These are phyloP conservation scores for Anthracocystis setariae DNA, from an alignment of 1,284 basidiomycete species.

Conservation along the genomic window DNA sequence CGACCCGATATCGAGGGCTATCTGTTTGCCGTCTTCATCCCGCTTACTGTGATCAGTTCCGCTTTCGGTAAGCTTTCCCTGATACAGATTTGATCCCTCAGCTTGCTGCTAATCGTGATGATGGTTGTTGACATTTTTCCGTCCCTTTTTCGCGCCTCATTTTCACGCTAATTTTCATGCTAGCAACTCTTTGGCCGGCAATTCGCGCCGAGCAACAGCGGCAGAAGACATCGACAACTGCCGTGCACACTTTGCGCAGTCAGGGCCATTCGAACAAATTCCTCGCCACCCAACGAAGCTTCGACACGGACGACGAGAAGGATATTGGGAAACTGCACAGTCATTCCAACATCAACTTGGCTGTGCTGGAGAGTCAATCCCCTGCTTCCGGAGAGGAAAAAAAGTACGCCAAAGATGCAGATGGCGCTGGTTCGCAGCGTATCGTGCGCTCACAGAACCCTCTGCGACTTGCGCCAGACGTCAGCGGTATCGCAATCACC, in stretches of 20 bases:
- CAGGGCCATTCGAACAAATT: constrained; percentile 24
- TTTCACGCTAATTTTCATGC: background rate
- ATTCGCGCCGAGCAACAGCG: constrained; percentile 26
- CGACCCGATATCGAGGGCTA: constrained; percentile 29
- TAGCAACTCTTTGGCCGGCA: constrained; percentile 33
- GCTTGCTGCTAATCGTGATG: too few species aligned
- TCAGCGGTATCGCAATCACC: constrained; percentile 26
- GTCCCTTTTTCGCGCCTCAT: background rate
- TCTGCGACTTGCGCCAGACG: constrained; percentile 20
- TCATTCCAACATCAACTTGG: constrained; percentile 14
- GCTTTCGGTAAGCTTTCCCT: constrained; percentile 27
- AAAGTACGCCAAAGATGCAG: background rate
- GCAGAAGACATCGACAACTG: background rate
- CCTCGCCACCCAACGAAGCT: constrained; percentile 26
- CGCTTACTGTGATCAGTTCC: constrained; percentile 16
- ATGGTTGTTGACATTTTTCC: constrained; percentile 3
- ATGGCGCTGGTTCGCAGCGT: background rate
- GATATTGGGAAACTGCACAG: constrained; percentile 10
- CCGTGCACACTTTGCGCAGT: constrained; percentile 20
- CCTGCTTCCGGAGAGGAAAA: constrained; percentile 1
- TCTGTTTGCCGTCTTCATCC: constrained; percentile 22
- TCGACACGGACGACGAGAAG: constrained; percentile 30
- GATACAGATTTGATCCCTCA: too few species aligned
- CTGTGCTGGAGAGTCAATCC: constrained; percentile 10
- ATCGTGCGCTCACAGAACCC: constrained; percentile 13